Base-by-base conservation (phyloP, 1,284 basidiomycete genomes). In the Austroboletus niveus region DNA sequence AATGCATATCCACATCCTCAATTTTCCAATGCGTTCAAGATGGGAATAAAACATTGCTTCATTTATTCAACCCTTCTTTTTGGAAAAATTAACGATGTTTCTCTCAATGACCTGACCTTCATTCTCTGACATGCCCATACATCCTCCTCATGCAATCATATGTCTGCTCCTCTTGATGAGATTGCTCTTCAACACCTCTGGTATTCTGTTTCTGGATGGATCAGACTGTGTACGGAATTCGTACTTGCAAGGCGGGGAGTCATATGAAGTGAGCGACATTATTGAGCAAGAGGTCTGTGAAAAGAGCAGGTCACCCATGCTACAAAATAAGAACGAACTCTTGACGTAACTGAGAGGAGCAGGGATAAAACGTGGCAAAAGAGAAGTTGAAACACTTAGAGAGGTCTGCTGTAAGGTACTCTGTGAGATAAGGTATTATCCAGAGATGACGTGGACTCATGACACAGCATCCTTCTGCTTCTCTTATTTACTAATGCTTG, bases 241-340 rank as follows among this genome's bases (percentile, higher is more conserved):
- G 29, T 97, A 94, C 64, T 85, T 97, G 40, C 87, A 92, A 56
- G 89, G 89, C 55, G 92, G 93, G 9, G 89, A 91, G 69, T 88
- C 87, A 3, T 88, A 86, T 60, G 95, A 98, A 67, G 93, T 98
- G 64, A 94, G 90, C 62, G 86, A 94, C 55, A 89, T 97, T 52
- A 82, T 97, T 34, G 92, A 95, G 65, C 84, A 89, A 63, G 95
- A 94, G 61, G 87, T 87, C 77, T 75, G 80, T 12, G 80, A 77
- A 57, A 72, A 60, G 56, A 73, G 65, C 49, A 69, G 62, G 15
- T 54, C 62, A 15, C 48, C 57, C 17, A 51, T 60, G 1, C 62
- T 52, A 1, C n/a, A 30, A 17, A 67, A 72, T 38, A 74, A 76
- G 58, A 75, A 76, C 35, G 89, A 92, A 64, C 71, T 90, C 7